These are phyloP conservation scores for Senna tora DNA, from an alignment of 306 rosid species.

Conservation along the genomic window DNA sequence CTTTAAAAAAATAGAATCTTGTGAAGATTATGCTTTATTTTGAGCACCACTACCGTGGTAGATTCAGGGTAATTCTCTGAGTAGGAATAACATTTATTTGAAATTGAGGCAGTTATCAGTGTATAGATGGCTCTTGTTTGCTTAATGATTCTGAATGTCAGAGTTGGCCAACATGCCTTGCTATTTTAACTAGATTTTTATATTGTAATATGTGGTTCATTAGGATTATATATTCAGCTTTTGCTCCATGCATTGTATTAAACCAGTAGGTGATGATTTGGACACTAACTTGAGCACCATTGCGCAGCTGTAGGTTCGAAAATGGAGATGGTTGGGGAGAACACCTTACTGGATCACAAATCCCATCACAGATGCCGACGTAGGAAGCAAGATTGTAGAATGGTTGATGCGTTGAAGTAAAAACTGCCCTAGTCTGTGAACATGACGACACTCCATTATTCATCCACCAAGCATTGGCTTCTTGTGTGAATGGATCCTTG, in stretches of 20 bases:
- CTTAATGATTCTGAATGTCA: slow-evolving; percentile 32
- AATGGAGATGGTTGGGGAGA: slow-evolving; percentile 93
- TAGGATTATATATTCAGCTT: neutral
- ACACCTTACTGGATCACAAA: slow-evolving; percentile 79
- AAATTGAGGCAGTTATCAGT: slow-evolving; percentile 2
- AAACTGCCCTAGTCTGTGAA: neutral
- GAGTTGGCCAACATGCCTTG: slow-evolving; percentile 10
- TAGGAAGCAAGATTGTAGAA: slow-evolving; percentile 88
- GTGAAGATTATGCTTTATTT: slow-evolving; percentile 20
- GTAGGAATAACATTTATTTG: neutral
- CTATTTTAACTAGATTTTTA: slow-evolving; percentile 9
- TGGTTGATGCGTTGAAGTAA: slow-evolving; percentile 73
- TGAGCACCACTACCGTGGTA: slow-evolving; percentile 3
- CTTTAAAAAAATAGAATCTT: neutral
- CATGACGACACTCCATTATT: neutral
- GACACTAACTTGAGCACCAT: slow-evolving; percentile 32
- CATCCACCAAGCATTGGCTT: slow-evolving; percentile 18
- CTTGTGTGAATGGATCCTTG: slow-evolving; percentile 22
- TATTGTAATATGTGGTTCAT: neutral
- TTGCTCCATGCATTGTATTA: neutral
- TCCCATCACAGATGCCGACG: slow-evolving; percentile 92
- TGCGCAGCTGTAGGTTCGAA: slow-evolving; percentile 61
- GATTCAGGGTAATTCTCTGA: neutral
- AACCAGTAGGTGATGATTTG: slow-evolving; percentile 33
- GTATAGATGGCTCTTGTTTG: slow-evolving; percentile 23